These are phyloP conservation scores for Umbelopsis sp. DNA, from an alignment of 192 early-diverging fungal species.

Conservation along the genomic window DNA sequence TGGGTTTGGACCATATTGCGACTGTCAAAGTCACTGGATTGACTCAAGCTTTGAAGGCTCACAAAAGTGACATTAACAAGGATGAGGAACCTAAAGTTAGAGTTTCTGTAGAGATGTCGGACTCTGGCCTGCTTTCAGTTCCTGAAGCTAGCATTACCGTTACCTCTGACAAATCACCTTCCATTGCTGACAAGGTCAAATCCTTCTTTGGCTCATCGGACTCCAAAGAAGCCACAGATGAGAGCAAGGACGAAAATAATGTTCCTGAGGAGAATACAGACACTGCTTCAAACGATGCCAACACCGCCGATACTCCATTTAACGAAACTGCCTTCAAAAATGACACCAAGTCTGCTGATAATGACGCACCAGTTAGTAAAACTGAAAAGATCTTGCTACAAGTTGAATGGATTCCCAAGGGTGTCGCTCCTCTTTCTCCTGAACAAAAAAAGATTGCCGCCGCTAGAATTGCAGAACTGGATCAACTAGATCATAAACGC, in stretches of 20 bases:
- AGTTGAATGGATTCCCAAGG: slow-evolving; percentile 32
- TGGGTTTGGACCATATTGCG: slow-evolving; percentile 53
- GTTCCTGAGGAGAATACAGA: slow-evolving; percentile 28
- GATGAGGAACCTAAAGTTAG: slow-evolving; percentile 70
- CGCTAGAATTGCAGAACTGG: slow-evolving; percentile 57
- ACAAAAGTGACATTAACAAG: slow-evolving; percentile 54
- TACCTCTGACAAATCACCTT: slow-evolving; percentile 5
- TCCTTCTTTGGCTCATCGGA: slow-evolving; percentile 66
- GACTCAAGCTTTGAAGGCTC: slow-evolving; percentile 64
- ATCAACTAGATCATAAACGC: slow-evolving; percentile 70
- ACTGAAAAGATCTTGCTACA: slow-evolving; percentile 25
- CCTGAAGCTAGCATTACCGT: slow-evolving; percentile 58
- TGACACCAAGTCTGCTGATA: background rate
- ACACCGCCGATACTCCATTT: slow-evolving; percentile 38
- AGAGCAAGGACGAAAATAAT: slow-evolving; percentile 28
- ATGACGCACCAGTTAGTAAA: background rate
- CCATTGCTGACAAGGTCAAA: slow-evolving; percentile 55
- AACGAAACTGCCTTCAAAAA: slow-evolving; percentile 31
- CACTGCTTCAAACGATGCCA: slow-evolving; percentile 32
- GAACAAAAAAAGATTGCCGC: slow-evolving; percentile 34
- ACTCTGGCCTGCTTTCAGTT: slow-evolving; percentile 75
- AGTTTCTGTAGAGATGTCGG: slow-evolving; percentile 77
- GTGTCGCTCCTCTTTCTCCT: slow-evolving; percentile 24
- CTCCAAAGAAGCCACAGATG: slow-evolving; percentile 44
- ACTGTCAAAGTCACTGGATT: slow-evolving; percentile 71